Evolutionary conservation across 208 protist genomes (phyloP), one percentile per base, ranked within the genome.

Genomic region (Angomonas ambiguus): DNA sequence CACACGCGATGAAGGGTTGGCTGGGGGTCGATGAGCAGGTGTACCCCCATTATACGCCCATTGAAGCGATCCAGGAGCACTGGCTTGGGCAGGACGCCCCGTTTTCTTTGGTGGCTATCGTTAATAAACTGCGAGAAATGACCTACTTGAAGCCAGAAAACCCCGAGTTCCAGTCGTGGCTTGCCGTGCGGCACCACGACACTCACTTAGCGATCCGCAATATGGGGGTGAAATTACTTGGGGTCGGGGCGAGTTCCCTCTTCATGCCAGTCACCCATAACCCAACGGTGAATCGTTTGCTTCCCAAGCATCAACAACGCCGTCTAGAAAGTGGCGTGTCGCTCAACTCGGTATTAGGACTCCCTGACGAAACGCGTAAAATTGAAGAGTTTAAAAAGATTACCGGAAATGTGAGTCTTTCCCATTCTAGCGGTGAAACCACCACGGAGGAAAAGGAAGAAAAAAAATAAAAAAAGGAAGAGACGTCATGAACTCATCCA

Each of bases 81-180:
- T 96, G 90, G 87, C 78, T 96, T 0, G 90, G 90, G 38, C 77
- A 83, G 64, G 90, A 96, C 66, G 90, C 90, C 2, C 87, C 90
- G 0, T 96, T 96, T 72, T 87, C 67, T 55, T 57, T 96, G 32
- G 79, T 79, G 68, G 63, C 90, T 25, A 92, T 96, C 11, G 75
- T 96, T 18, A 93, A 93, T 62, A 96, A 96, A 62, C 70, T 96
- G 53, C 79, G 90, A 25, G 87, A 96, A 76, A 93, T 96, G 85
- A 83, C 82, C 27, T 92, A 93, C 60, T 65, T 96, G 22, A 91
- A 90, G 73, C 76, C 81, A 59, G 77, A 91, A 59, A 96, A 93
- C 62, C 87, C 90, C 0, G 87, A 96, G 77, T 88, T 92, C 51
- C 87, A 91, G 76, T 94, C 87, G 49, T 96, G 90, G 87, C 72